These are phyloP conservation scores for Arthroderma uncinatum DNA, from an alignment of 2,329 filamentous ascomycete species.

Conservation along the genomic window DNA sequence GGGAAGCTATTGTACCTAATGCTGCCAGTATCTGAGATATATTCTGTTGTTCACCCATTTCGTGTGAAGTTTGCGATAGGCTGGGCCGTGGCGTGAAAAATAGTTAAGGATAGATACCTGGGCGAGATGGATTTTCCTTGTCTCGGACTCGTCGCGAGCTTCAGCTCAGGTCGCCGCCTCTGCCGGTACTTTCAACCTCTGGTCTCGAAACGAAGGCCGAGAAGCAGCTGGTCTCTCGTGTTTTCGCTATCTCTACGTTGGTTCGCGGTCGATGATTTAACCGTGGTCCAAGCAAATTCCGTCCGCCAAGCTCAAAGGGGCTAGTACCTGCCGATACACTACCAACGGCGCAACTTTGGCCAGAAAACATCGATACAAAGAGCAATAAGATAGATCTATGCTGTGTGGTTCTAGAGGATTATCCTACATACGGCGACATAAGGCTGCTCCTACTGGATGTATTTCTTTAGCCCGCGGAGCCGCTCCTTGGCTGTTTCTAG, in stretches of 20 bases:
- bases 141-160: not conserved
- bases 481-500: conserved; percentile 67
- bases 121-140: not conserved
- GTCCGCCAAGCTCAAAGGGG: conserved; percentile 5
- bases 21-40: conserved; percentile 15
- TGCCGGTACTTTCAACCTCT: not conserved
- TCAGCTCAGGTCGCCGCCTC: not conserved
- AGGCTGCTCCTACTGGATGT: conserved; percentile 36
- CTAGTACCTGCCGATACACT: not conserved
- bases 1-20: conserved; percentile 8
- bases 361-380: no score
- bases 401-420: not conserved
- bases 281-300: not conserved
- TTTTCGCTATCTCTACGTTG: not conserved
- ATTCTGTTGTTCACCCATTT: conserved; percentile 15
- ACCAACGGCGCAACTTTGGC: no score
- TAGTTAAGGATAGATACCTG: not conserved
- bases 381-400: not conserved
- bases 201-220: not conserved
- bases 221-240: not conserved
- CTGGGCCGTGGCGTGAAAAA: not conserved
- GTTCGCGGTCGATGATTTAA: not conserved
- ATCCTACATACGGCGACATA: conserved; percentile 3
- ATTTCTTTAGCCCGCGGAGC: conserved; percentile 61
- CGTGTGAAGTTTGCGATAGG: not conserved